Base-by-base conservation (phyloP, 768 basidiomycete genomes). In the Pholiota conissans region DNA sequence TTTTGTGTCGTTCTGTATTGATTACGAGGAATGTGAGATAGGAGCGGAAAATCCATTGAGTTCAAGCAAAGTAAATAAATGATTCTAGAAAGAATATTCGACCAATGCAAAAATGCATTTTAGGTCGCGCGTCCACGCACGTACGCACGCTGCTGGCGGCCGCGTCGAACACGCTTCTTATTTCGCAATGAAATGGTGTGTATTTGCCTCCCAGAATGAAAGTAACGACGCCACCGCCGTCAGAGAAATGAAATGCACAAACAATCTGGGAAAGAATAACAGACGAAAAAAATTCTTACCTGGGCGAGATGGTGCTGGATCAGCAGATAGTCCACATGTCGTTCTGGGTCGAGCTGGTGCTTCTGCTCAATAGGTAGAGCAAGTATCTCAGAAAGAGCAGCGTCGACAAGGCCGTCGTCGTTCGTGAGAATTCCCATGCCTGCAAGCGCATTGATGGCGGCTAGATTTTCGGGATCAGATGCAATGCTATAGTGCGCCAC, bases 371-470 rank as follows among this genome's bases (percentile, higher is more conserved):
- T 66, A 0, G 93, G 83, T 22, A 94, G 75, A 0, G 82, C 75
- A 18, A 88, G 77, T 16, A 96, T 82, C 68, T 97, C 94, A 0
- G 90, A 87, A 11, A 95, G 74, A 0, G 93, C 90, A 1, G 94
- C 95, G 68, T 95, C 92, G 24, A 95, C 79, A 18, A 97, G 79
- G 32, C 79, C 81, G 30, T 89, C 86, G 64, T 96, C 94, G 30
- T 79, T 78, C 3, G 88, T 88, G 52, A 95, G 72, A 55, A 94
- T 85, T 10, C 92, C 94, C 84, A 97, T 93, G n/a, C 90, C 90
- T 0, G 91, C 90, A 1, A 98, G 81, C 0, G 87, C 82, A 46
- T 89, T 91, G 69, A 96, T 90, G 1, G 92, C 93, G 53, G 82
- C 78, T 49, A 94, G 68, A 65, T 95, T 92, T 59, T 89, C 89